Percentiles rank a stretch among this genome's conserved stretches.
phyloP scores from a whole-genome alignment of 345 rosid genomes.

The Ricinus communis region DNA sequence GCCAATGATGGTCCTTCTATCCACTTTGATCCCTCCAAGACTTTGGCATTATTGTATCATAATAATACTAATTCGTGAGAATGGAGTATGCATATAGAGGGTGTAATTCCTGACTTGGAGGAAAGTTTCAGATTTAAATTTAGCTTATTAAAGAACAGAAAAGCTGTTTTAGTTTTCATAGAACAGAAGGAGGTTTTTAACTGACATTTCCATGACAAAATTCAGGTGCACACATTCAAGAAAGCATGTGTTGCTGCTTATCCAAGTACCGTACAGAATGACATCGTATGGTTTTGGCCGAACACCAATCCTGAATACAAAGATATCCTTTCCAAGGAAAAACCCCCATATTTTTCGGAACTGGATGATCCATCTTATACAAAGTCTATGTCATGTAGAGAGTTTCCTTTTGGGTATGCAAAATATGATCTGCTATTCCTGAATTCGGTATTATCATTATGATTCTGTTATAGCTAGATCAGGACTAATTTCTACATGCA shows the following conservation, averaged over 20 bases:
- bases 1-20: too few species aligned
- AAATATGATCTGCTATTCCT: neutral
- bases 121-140: neutral
- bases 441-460: neutral
- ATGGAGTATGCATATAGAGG: neutral
- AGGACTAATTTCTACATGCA: neutral
- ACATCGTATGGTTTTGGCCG: conserved; percentile 91
- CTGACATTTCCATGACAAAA: conserved; percentile 11
- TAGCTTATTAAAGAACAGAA: neutral
- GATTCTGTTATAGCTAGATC: neutral
- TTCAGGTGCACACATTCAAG: conserved; percentile 69
- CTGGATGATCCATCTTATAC: conserved; percentile 77
- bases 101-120: neutral
- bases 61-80: too few species aligned
- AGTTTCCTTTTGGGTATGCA: conserved; percentile 77
- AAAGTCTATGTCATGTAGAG: conserved; percentile 53
- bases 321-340: conserved; percentile 52
- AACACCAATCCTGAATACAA: conserved; percentile 63
- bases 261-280: conserved; percentile 72
- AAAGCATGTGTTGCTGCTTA: conserved; percentile 75
- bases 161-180: neutral
- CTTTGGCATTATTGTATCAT: too few species aligned
- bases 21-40: too few species aligned
- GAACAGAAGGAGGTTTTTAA: neutral
- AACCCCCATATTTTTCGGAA: conserved; percentile 69